phyloP scores from a whole-genome alignment of 1,139 yeast species.

The Pichia sp. region DNA sequence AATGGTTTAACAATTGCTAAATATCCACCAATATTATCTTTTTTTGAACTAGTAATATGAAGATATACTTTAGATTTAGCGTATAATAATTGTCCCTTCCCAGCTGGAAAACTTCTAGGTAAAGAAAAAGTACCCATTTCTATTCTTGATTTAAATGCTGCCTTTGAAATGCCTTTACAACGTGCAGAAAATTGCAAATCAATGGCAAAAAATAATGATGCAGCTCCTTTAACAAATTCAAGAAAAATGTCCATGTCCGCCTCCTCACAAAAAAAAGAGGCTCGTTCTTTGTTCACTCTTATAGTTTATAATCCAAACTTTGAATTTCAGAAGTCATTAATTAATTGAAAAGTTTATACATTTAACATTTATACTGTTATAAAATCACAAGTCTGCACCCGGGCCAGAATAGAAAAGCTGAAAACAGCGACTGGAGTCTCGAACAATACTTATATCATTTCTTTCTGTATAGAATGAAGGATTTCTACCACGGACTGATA shows the following conservation, averaged over 20 bases:
- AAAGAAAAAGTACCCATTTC: background rate
- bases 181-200: background rate
- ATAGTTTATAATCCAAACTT: too few relatives aligned
- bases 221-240: background rate
- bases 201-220: background rate
- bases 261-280: background rate
- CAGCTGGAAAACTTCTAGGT: constrained; percentile 21
- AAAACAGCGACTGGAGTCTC: constrained; percentile 9
- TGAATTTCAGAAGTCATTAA: background rate
- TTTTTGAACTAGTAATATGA: constrained; percentile 70
- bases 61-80: constrained; percentile 68
- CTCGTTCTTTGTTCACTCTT: background rate
- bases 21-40: constrained; percentile 76
- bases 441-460: constrained; percentile 37
- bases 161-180: background rate
- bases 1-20: constrained; percentile 56
- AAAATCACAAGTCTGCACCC: background rate
- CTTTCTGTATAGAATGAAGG: constrained; percentile 58
- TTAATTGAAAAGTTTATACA: background rate
- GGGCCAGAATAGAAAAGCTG: background rate
- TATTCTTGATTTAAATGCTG: background rate
- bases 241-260: background rate
- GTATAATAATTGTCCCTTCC: constrained; percentile 36
- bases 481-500: constrained; percentile 60
- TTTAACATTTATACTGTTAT: background rate